A percentile compares a stretch with the other conserved stretches of the same genome.
Evolutionary conservation across 257 asterid genomes (phyloP).

Genomic region (Cruciata laevipes): DNA sequence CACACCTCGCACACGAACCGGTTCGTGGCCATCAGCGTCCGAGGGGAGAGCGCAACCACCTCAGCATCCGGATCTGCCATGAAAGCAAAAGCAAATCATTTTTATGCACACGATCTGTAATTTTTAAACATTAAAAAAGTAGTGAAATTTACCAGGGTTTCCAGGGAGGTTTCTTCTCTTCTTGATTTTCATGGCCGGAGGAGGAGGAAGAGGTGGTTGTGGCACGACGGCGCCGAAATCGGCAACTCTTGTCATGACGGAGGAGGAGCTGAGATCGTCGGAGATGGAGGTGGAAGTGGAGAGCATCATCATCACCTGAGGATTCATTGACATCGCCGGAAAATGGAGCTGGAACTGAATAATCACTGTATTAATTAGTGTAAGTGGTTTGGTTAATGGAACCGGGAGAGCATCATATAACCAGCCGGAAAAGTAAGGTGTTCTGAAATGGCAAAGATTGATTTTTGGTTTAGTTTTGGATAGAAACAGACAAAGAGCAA

Average conservation of each 20-base stretch:
- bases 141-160: constrained; percentile 49
- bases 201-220: background rate
- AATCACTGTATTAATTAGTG: too few species aligned
- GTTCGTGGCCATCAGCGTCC: constrained; percentile 63
- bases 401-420: too few species aligned
- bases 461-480: background rate
- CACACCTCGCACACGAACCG: constrained; percentile 78
- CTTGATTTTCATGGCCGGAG: constrained; percentile 25
- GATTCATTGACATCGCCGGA: background rate
- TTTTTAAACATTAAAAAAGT: too few species aligned
- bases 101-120: too few species aligned
- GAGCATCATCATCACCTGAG: background rate
- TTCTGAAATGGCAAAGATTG: background rate
- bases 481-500: background rate
- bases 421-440: background rate
- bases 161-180: constrained; percentile 84
- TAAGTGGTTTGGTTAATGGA: too few species aligned
- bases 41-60: constrained; percentile 77
- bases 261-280: background rate
- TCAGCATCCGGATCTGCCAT: constrained; percentile 77
- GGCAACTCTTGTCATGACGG: background rate
- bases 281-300: background rate
- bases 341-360: background rate
- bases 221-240: background rate
- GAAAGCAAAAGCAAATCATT: background rate